Evolutionary conservation across 345 rosid genomes (phyloP), one percentile per base, ranked within the genome.

Genomic region (Citrus sp.): DNA sequence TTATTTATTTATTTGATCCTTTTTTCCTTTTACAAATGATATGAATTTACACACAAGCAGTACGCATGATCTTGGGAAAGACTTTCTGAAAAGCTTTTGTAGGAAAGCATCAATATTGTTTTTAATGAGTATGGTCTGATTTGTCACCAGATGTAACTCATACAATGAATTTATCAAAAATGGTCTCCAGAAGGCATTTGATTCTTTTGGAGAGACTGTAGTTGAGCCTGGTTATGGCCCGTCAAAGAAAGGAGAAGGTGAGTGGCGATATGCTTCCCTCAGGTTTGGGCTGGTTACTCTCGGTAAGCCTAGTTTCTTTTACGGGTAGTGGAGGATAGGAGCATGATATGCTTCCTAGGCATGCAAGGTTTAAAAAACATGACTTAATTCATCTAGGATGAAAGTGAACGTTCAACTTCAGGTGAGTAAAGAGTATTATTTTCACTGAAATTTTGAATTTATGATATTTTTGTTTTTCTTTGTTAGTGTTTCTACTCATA

Each of bases 331-430:
- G 79, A 5, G 82, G 70, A 6, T 82, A 74, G 56, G 93, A 88
- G 35, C 88, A 76, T 12, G 85, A 82, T 46, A 62, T 93, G 78
- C 83, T 90, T 61, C 97, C 97, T 1, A 88, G 95, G 84, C 91
- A 90, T 82, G 94, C 97, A 0, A 84, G 98, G 67, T 93, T 96
- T 70, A 97, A 96, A 96, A 84, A 96, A 96, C 80, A 96, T 94
- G 97, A 96, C 97, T 0, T 94, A 94, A 94, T 77, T 88, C 97
- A 2, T 70, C 94, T 0, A 82, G 88, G 82, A 91, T 94, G 87
- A 92, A 87, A 81, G 87, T 92, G 13, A 80, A 86, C 58, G 90
- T 92, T 73, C 70, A 80, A 59, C 86, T 94, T 82, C 88, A 92
- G 97, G 99, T 90, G 81, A 90, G n/a, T 64, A 56, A 40, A 60